Conservation (phyloP, 257 asterid genomes). For the Ballota nigra region DNA sequence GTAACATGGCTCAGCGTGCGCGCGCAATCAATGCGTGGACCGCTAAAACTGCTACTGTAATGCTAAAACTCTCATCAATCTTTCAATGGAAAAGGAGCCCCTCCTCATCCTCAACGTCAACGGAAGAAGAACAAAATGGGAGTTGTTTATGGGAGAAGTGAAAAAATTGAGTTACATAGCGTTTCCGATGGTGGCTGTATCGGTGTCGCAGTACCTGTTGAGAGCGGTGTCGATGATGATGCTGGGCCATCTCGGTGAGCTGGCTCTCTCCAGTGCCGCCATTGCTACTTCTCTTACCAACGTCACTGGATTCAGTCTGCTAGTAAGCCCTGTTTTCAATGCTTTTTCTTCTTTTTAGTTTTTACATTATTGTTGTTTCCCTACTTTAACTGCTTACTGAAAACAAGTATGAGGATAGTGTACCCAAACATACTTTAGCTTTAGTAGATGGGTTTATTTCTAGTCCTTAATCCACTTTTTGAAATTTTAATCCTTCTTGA, state of each 20-base stretch:
- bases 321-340: constrained; percentile 24
- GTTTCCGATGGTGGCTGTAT: constrained; percentile 42
- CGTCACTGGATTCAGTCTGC: constrained; percentile 47
- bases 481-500: no score
- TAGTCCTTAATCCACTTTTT: no score
- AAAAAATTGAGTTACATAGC: constrained; percentile 36
- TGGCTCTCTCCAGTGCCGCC: constrained; percentile 50
- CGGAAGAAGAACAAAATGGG: constrained; percentile 15
- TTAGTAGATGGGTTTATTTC: background rate
- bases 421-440: background rate
- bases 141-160: constrained; percentile 26
- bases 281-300: constrained; percentile 44
- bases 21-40: no score
- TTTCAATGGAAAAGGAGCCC: constrained; percentile 13
- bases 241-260: constrained; percentile 54
- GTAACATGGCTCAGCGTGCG: no score
- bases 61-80: no score
- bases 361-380: no score
- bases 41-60: no score
- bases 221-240: constrained; percentile 47
- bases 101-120: constrained; percentile 13
- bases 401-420: background rate
- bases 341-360: no score
- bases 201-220: constrained; percentile 36
- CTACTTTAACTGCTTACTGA: constrained; percentile 10